Percentiles rank a stretch among this genome's conserved stretches.
Conservation (phyloP, 2,329 filamentous ascomycete species). For the Fusarium sulawesiense region DNA sequence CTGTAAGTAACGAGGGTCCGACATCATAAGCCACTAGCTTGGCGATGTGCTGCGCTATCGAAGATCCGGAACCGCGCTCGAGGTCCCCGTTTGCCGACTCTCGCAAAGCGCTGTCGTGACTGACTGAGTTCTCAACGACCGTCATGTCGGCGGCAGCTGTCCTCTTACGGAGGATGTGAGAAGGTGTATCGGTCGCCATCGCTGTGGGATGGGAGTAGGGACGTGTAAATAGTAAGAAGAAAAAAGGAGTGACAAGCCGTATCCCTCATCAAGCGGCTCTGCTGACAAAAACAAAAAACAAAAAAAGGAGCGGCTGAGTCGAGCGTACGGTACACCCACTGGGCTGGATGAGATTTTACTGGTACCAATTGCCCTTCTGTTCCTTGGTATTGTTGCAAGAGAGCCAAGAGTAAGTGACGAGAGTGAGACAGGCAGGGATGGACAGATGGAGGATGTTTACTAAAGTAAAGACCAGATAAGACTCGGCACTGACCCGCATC, state of each 20-base stretch:
- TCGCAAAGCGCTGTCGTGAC: slow-evolving; percentile 18
- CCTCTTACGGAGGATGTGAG: slow-evolving; percentile 38
- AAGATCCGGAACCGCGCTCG: slow-evolving; percentile 29
- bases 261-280: slow-evolving; percentile 25
- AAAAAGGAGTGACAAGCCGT: slow-evolving; percentile 14
- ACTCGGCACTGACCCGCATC: slow-evolving; percentile 1
- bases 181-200: slow-evolving; percentile 30
- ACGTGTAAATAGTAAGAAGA: slow-evolving; percentile 21
- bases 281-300: slow-evolving; percentile 31
- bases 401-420: slow-evolving; percentile 16
- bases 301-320: slow-evolving; percentile 13
- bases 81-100: slow-evolving; percentile 19
- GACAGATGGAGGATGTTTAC: not conserved
- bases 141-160: slow-evolving; percentile 41
- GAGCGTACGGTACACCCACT: not conserved
- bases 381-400: slow-evolving; percentile 32
- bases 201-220: slow-evolving; percentile 13
- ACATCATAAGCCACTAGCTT: slow-evolving; percentile 39
- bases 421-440: not conserved
- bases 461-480: slow-evolving; percentile 2
- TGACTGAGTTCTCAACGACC: slow-evolving; percentile 22
- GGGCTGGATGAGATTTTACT: not conserved
- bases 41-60: slow-evolving; percentile 40
- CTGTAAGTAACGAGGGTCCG: slow-evolving; percentile 60
- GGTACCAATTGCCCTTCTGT: not conserved